These are phyloP conservation scores for Aspergillus niger DNA, from an alignment of 2,329 filamentous ascomycete species.

Conservation along the genomic window DNA sequence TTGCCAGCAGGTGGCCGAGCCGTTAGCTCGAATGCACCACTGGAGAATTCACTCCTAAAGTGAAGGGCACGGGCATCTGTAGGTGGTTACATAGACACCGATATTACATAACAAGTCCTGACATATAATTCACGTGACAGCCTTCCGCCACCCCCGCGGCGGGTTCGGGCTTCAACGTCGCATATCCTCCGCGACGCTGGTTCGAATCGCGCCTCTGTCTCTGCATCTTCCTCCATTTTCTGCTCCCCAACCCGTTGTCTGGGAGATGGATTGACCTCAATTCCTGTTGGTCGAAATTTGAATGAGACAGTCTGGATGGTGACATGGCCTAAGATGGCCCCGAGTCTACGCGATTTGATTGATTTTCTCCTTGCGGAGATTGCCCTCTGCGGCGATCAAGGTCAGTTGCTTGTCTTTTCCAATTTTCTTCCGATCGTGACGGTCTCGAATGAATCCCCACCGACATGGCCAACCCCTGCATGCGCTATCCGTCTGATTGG, in stretches of 20 bases:
- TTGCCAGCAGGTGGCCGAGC: no score
- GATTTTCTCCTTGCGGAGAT: slow-evolving; percentile 61
- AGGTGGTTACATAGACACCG: no score
- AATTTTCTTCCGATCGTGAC: slow-evolving; percentile 10
- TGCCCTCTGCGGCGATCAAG: slow-evolving; percentile 59
- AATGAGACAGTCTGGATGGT: slow-evolving; percentile 3
- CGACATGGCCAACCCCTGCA: slow-evolving; percentile 10
- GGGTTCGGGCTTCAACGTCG: slow-evolving; percentile 1
- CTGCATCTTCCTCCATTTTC: slow-evolving; percentile 4
- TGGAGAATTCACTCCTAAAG: no score
- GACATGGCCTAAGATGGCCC: slow-evolving; percentile 43
- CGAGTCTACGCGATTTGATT: slow-evolving; percentile 58
- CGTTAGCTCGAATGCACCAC: no score
- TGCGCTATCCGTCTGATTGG: slow-evolving; percentile 4
- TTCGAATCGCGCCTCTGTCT: slow-evolving; percentile 34
- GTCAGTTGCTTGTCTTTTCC: slow-evolving; percentile 29
- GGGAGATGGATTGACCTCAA: slow-evolving; percentile 10
- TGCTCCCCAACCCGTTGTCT: slow-evolving; percentile 8
- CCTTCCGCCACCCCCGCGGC: background rate
- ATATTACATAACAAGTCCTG: no score
- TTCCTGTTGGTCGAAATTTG: slow-evolving; percentile 8
- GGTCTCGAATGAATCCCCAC: background rate
- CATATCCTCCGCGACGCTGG: slow-evolving; percentile 25
- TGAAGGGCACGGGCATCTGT: no score
- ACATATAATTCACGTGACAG: no score